These are phyloP conservation scores for Backusella tarrabulga DNA, from an alignment of 192 early-diverging fungal genomes.

Conservation along the genomic window DNA sequence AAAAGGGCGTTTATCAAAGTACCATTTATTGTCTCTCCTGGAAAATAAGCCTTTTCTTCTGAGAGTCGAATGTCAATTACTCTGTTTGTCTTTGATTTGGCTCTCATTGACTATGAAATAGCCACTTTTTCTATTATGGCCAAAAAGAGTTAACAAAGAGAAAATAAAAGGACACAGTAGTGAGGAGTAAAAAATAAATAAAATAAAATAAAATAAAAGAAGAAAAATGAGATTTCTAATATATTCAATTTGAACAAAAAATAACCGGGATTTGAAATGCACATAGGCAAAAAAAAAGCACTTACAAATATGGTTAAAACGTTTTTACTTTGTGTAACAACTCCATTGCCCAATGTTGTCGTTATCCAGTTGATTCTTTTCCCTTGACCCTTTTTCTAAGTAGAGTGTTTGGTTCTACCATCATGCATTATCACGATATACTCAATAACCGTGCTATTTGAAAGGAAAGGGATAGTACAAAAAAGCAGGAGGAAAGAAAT, in stretches of 20 bases:
- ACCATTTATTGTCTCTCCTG: constrained; percentile 38
- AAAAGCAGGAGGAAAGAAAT: too few relatives aligned
- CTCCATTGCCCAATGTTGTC: neutral
- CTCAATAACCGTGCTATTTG: too few relatives aligned
- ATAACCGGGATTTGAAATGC: neutral
- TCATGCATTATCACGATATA: too few relatives aligned
- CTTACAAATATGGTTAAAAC: neutral
- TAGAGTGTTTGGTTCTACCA: too few relatives aligned
- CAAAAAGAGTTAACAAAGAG: neutral
- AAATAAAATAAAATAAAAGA: neutral
- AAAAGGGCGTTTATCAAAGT: neutral
- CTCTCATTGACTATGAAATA: constrained; percentile 1
- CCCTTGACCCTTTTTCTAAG: too few relatives aligned
- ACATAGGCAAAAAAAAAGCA: neutral
- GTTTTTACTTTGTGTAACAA: neutral
- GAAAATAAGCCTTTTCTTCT: constrained; percentile 40
- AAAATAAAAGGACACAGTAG: neutral
- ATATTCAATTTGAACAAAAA: neutral
- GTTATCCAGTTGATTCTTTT: too few relatives aligned
- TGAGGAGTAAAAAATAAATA: too few relatives aligned
- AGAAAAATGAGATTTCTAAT: neutral
- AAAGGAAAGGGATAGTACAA: too few relatives aligned
- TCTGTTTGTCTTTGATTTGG: constrained; percentile 16
- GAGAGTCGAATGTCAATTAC: constrained; percentile 29
- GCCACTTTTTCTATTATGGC: neutral